phyloP scores from a whole-genome alignment of 805 yeast genomes.

The Teunomyces panamensis region DNA sequence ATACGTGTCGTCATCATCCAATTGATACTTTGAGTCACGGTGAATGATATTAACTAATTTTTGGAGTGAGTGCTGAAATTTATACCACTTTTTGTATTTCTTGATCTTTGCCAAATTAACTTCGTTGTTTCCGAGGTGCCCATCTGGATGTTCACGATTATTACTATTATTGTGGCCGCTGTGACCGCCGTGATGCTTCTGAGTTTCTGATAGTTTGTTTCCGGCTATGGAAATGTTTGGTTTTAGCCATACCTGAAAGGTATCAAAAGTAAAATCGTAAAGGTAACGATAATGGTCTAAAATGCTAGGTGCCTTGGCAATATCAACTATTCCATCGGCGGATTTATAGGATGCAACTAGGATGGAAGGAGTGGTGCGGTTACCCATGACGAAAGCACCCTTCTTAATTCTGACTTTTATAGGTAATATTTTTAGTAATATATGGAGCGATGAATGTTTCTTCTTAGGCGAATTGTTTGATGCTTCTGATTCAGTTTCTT shows the following conservation, averaged over 20 bases:
- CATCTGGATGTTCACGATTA: not conserved
- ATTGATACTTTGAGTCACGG: constrained; percentile 5
- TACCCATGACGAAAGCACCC: constrained; percentile 80
- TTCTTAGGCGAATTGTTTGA: not conserved
- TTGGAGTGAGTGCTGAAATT: constrained; percentile 14
- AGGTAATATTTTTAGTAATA: constrained; percentile 51
- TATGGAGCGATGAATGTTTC: constrained; percentile 7
- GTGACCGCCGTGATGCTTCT: not conserved
- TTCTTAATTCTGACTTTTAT: constrained; percentile 55
- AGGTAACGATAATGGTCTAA: constrained; percentile 57
- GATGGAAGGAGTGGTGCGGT: constrained; percentile 70
- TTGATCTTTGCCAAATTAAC: constrained; percentile 9
- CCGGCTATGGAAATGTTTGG: constrained; percentile 66
- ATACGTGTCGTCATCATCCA: constrained; percentile 4
- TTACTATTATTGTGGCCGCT: not conserved
- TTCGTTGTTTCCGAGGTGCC: not conserved
- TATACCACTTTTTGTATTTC: constrained; percentile 22
- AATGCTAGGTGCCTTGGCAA: constrained; percentile 39
- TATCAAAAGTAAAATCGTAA: constrained; percentile 43
- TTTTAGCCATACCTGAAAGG: constrained; percentile 58
- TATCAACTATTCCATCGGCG: constrained; percentile 59
- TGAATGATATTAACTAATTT: not conserved
- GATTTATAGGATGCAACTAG: constrained; percentile 57
- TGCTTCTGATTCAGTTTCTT: constrained; percentile 2
- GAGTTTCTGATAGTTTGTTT: not conserved